A percentile compares a stretch with the other conserved stretches of the same genome.
phyloP scores from a whole-genome alignment of 805 yeast genomes.

The Candida endomychidarum region DNA sequence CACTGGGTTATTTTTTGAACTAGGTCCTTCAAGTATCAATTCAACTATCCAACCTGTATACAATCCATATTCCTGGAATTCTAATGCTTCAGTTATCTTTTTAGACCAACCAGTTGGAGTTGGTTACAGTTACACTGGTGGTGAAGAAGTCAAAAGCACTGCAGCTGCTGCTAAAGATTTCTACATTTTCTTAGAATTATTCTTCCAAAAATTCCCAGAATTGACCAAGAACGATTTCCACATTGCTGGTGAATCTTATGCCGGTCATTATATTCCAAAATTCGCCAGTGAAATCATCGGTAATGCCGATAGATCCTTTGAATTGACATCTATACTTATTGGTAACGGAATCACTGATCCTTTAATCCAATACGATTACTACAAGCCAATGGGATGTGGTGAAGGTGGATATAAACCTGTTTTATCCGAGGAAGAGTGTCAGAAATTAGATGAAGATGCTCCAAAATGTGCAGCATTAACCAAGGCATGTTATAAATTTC shows the following conservation, averaged over 20 bases:
- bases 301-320: slow-evolving; percentile 52
- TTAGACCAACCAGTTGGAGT: slow-evolving; percentile 94
- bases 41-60: slow-evolving; percentile 63
- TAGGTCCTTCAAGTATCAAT: slow-evolving; percentile 82
- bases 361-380: slow-evolving; percentile 37
- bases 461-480: slow-evolving; percentile 35
- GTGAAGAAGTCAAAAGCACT: slow-evolving; percentile 62
- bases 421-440: slow-evolving; percentile 31
- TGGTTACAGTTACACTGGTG: slow-evolving; percentile 79
- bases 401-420: slow-evolving; percentile 45
- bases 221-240: slow-evolving; percentile 62
- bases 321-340: slow-evolving; percentile 39
- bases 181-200: slow-evolving; percentile 76
- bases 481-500: slow-evolving; percentile 31
- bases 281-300: slow-evolving; percentile 78
- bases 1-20: slow-evolving; percentile 86
- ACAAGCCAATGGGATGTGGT: slow-evolving; percentile 48
- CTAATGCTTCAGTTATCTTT: slow-evolving; percentile 85
- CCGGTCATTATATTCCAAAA: slow-evolving; percentile 91
- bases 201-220: slow-evolving; percentile 82
- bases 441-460: slow-evolving; percentile 32
- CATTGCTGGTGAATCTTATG: slow-evolving; percentile 92
- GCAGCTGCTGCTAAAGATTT: slow-evolving; percentile 87
- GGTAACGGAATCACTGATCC: slow-evolving; percentile 49
- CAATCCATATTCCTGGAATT: slow-evolving; percentile 90